phyloP scores from a whole-genome alignment of 495 filamentous ascomycete species.

The Rusavskia elegans region DNA sequence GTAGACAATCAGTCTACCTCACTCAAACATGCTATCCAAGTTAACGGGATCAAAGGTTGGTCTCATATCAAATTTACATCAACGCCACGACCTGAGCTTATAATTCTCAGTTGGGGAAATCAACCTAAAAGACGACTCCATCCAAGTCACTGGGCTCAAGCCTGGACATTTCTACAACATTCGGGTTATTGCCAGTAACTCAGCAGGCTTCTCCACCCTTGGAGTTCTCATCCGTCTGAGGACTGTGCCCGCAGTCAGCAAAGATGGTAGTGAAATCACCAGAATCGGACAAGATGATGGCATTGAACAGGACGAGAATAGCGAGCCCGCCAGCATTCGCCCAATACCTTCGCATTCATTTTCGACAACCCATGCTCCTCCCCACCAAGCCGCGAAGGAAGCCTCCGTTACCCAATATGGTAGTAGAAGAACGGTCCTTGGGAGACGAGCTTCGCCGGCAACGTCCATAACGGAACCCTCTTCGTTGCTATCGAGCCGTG shows the following conservation, averaged over 20 bases:
- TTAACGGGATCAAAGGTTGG: slow-evolving; percentile 81
- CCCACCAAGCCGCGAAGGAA: slow-evolving; percentile 46
- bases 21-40: slow-evolving; percentile 74
- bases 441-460: slow-evolving; percentile 62
- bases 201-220: slow-evolving; percentile 78
- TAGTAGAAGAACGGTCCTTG: slow-evolving; percentile 48
- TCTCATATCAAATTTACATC: slow-evolving; percentile 8
- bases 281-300: slow-evolving; percentile 24
- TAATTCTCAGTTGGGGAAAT: slow-evolving; percentile 61
- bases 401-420: slow-evolving; percentile 38
- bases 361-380: slow-evolving; percentile 17
- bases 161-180: slow-evolving; percentile 84
- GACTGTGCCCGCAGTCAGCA: slow-evolving; percentile 40
- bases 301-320: slow-evolving; percentile 28
- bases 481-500: slow-evolving; percentile 15
- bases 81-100: neutral
- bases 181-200: slow-evolving; percentile 74
- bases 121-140: slow-evolving; percentile 67
- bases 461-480: slow-evolving; percentile 40
- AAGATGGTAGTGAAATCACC: slow-evolving; percentile 32
- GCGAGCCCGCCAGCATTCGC: slow-evolving; percentile 38
- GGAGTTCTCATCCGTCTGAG: slow-evolving; percentile 71
- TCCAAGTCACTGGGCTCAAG: slow-evolving; percentile 71
- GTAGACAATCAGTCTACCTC: slow-evolving; percentile 62
- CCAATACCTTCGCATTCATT: slow-evolving; percentile 24